Evolutionary conservation across 2,329 filamentous ascomycete genomes (phyloP).

Genomic region (Aureobasidium uvarum): DNA sequence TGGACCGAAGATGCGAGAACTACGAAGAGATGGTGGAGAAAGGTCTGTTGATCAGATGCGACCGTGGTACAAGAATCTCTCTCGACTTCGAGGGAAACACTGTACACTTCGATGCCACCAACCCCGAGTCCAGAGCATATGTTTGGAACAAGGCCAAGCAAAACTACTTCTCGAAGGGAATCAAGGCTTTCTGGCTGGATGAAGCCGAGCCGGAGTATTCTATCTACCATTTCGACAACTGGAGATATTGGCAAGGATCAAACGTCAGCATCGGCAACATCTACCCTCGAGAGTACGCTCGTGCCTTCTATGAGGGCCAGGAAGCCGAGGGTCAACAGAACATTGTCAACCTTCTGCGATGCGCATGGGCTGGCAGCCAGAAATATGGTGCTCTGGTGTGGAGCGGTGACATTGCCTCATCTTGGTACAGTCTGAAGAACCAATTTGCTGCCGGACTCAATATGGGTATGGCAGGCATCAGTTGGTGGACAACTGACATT

Average conservation of each 20-base stretch:
- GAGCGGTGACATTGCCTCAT: constrained; percentile 65
- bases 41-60: constrained; percentile 60
- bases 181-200: constrained; percentile 66
- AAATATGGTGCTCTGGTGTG: constrained; percentile 65
- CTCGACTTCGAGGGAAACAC: constrained; percentile 61
- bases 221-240: constrained; percentile 66
- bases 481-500: constrained; percentile 71
- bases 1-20: constrained; percentile 59
- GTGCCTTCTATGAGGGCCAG: constrained; percentile 61
- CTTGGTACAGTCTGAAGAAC: constrained; percentile 59
- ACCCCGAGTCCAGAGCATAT: constrained; percentile 57
- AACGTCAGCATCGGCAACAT: constrained; percentile 60
- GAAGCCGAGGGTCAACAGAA: constrained; percentile 52
- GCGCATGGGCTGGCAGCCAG: constrained; percentile 60
- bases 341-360: constrained; percentile 60
- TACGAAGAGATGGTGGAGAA: constrained; percentile 61
- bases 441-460: constrained; percentile 64
- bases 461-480: constrained; percentile 63
- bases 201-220: constrained; percentile 67
- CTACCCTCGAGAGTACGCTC: constrained; percentile 59
- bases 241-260: constrained; percentile 58
- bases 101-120: constrained; percentile 63
- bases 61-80: constrained; percentile 58
- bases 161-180: constrained; percentile 62
- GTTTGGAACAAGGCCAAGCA: constrained; percentile 59